A percentile compares a stretch with the other conserved stretches of the same genome.
Conservation (phyloP, 208 protist genomes). For the Sergeia podlipaevii region DNA sequence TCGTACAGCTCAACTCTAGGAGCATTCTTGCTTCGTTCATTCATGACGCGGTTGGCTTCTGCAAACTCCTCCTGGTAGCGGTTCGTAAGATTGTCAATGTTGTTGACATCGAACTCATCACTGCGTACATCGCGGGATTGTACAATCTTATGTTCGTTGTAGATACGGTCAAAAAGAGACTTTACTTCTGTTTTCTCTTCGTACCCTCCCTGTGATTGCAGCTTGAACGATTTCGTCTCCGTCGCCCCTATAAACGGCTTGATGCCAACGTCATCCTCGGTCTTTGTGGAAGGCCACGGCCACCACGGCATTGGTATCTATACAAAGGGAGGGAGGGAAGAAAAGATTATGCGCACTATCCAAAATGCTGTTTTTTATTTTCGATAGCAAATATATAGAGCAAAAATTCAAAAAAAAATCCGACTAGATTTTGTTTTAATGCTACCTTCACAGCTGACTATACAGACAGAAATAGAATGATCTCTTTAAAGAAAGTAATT, state of each 20-base stretch:
- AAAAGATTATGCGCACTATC: no score
- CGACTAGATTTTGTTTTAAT: no score
- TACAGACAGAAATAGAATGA: no score
- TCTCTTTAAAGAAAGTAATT: conserved; percentile 1
- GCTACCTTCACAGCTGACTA: no score
- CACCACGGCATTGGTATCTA: no score
- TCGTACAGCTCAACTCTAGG: conserved; percentile 45
- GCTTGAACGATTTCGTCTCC: conserved; percentile 4
- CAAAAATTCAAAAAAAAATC: no score
- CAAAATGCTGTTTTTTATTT: no score
- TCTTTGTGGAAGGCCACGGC: neutral
- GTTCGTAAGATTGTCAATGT: conserved; percentile 52
- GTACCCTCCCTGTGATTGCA: neutral
- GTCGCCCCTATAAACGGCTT: conserved; percentile 10
- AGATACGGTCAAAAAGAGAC: no score
- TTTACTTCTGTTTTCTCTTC: no score
- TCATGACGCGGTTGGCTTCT: conserved; percentile 47
- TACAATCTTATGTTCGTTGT: conserved; percentile 2
- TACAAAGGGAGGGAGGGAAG: no score
- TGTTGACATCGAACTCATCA: conserved; percentile 49
- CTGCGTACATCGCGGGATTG: conserved; percentile 32
- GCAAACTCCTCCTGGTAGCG: conserved; percentile 54
- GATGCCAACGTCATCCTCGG: conserved; percentile 6
- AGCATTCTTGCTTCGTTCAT: conserved; percentile 23
- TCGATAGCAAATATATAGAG: no score